Base-by-base conservation (phyloP, 306 rosid genomes). In the Argentina anserina region DNA sequence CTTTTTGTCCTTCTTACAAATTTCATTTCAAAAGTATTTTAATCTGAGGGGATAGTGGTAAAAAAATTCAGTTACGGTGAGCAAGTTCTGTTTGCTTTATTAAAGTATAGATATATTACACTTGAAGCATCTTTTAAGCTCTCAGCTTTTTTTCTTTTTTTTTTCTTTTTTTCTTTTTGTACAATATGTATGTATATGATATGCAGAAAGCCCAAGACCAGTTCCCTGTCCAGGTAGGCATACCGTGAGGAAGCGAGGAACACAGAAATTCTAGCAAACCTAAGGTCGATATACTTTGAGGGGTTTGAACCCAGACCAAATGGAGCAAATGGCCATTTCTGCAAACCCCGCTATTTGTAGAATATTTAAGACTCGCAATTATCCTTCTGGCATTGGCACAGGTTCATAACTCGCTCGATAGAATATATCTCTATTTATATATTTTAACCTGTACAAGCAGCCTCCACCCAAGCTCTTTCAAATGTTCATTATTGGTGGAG, bases 381-480 rank as follows among this genome's bases (percentile, higher is more conserved):
- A 2, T 2, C 10, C 9, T 69, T n/a, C 15, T 46, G 36, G 23
- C 47, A 4, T 36, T 36, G 49, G 5, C 34, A 67, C 10, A 50
- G 33, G 40, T 7, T 49, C 40, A 46, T 10, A 52, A 20, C 64
- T 70, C 28, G 14, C 37, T 25, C 25, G 53, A 33, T n/a, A 69
- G n/a, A 28, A 25, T n/a, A n/a, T n/a, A n/a, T n/a, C n/a, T n/a
- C n/a, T n/a, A n/a, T n/a, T n/a, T n/a, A n/a, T n/a, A n/a, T n/a
- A n/a, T n/a, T n/a, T n/a, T n/a, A n/a, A 89, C 97, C 98, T 93
- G 98, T 70, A 93, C 83, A 75, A 93, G 98, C 73, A 93, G 87
- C 82, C 77, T 89, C 97, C 98, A 93, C 18, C 98, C 97, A 62
- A 93, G 97, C 78, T 90, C 89, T 82, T 80, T 89, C 81, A 93